Evolutionary conservation across 1,139 yeast species (phyloP), one percentile per base, ranked within the genome.

Genomic region (Geotrichum phurueaensis): DNA sequence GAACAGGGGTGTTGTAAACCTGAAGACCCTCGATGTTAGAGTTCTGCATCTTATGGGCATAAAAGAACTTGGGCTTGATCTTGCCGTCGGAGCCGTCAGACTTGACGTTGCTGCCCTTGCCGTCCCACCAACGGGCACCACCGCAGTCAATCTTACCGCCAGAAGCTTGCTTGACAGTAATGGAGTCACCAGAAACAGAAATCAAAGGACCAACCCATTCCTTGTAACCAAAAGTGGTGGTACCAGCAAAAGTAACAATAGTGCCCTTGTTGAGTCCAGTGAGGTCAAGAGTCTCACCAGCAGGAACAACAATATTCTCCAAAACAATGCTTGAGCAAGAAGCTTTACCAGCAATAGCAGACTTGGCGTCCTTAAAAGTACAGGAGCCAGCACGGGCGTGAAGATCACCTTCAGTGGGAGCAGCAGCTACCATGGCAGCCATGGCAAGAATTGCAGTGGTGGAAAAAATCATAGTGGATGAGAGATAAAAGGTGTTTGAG

Each of bases 121-220:
- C 51, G 54, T 56, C 58, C 58, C 58, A 56, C 58, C 58, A 56
- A 27, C 58, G 33, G 10, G 52, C 25, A 36, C 58, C 58, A 27
- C 23, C 50, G 25, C 53, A n/a, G 22, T 56, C 51, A n/a, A 56
- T 56, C 48, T 56, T 56, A 25, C 31, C 58, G 6, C 54, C 54
- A n/a, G 54, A 10, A 22, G 54, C 51, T 29, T 56, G 58, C 3
- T 50, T 50, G 25, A 56, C 54, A 47, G 50, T 50, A 20, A 56
- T 56, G 18, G 29, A 18, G 43, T 43, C 36, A 36, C 58, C 58
- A 13, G 58, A 56, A 15, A 51, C 58, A 12, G 50, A 23, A n/a
- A 56, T 56, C 27, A 56, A 27, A 39, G 58, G 58, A 25, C 58
- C 58, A 1, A 13, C 54, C 58, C 58, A 55, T 20, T 39, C 50